Base-by-base conservation (phyloP, 2,329 filamentous ascomycete genomes). In the Fusarium sarcochroum region DNA sequence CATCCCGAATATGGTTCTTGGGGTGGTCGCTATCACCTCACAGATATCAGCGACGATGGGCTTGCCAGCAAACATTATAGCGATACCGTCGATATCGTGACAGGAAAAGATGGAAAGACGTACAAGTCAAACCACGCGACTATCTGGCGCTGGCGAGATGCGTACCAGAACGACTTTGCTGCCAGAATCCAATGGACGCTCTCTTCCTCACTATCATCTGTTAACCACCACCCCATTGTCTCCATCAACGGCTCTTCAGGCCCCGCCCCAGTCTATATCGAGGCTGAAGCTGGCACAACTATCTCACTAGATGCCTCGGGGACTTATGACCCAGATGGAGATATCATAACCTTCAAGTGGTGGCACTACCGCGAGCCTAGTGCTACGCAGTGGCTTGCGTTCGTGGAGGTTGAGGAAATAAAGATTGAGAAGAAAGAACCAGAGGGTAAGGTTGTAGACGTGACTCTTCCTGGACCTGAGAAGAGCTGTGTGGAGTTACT, bases 1-100 rank as follows among this genome's bases (percentile, higher is more conserved):
- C 78, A 80, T 45, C 84, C 84, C 0, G 74, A 80, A 7, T 86
- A 78, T 40, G 84, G 84, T 3, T 81, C 80, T 0, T 86, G 84
- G 84, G 84, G 84, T 21, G 84, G 84, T 0, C 77, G 84, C 4
- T 86, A 86, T 63, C 63, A 76, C 0, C 73, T 69, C 23, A 68
- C 63, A 7, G 80, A 80, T 44, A 69, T 75, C 6, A 77, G 75
- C 15, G n/a, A 44, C 4, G 44, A 66, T 5, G 69, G 67, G 15
- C 58, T 70, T 3, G 42, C 40, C 74, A 48, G 41, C 23, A 57
- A 30, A 23, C 76, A 79, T 34, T 77, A 76, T 57, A 69, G 67
- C 20, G 76, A 80, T 46, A 66, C 58, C 5, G 56, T 66, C 15
- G 79, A 79, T 47, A 57, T 63, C 4, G 75, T 77, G 5, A 46